Base-by-base conservation (phyloP, 108 stramenopile species). In the Mediolabrus comicus region DNA sequence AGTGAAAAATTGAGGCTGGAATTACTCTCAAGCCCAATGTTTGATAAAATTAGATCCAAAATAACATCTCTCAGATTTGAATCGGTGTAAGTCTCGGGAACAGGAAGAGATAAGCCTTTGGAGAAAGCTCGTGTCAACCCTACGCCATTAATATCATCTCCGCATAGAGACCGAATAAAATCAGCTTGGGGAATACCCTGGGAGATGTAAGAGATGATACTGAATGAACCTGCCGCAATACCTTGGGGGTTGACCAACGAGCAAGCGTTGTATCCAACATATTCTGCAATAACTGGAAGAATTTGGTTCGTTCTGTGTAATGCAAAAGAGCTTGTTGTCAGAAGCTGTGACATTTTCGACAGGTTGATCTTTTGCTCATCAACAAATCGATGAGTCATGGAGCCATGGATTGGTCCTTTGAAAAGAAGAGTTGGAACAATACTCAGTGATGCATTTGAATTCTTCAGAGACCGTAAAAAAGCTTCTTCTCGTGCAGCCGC, bases 401-500 rank as follows among this genome's bases (percentile, higher is more conserved):
- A 75, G 53, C 74, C 69, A 43, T 75, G 73, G 22, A 83, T 71
- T 36, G 74, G 78, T 2, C 66, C 64, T 41, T 74, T 67, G 74
- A 85, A 85, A 28, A 17, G 19, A 34, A 85, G 65, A n/a, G 65
- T 64, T 5, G 84, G 81, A 19, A 82, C 72, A 25, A 80, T 22
- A 19, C 74, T 75, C 6, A 82, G 58, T 1, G 67, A 22, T 32
- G 36, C 32, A 27, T 53, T n/a, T 26, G 62, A 46, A 2, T 80
- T 59, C 19, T 63, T 46, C 3, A 85, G 36, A 30, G 81, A 73
- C 16, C 59, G 54, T 30, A 75, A 22, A 49, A 94, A 88, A 22
- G 69, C 53, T 27, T 88, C 86, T 53, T 91, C 90, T 14, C 87
- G 71, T 8, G 63, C 82, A 22, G 84, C 86, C 0, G 86, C 84